phyloP scores from a whole-genome alignment of 2,329 filamentous ascomycete genomes.

The Cordyceps farinosa region DNA sequence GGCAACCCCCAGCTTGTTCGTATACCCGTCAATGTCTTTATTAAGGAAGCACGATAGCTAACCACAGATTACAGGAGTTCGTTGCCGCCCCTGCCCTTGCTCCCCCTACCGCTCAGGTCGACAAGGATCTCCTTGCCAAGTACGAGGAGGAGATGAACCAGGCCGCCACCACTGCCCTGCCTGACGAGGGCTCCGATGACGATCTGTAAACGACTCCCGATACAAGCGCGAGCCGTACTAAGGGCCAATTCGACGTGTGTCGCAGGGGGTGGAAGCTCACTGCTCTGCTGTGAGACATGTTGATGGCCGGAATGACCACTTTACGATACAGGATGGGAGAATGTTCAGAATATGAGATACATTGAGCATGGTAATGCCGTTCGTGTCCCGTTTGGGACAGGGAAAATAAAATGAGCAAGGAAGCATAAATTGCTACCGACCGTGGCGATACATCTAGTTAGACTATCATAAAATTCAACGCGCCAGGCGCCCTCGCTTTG shows the following conservation, averaged over 20 bases:
- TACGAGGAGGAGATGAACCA: constrained; percentile 87
- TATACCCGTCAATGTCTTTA: neutral
- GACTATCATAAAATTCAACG: constrained; percentile 14
- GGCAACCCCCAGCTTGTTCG: constrained; percentile 64
- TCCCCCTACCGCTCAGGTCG: constrained; percentile 86
- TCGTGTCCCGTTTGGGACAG: constrained; percentile 10
- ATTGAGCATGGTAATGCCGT: constrained; percentile 13
- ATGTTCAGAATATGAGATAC: constrained; percentile 11
- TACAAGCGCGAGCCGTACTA: constrained; percentile 19
- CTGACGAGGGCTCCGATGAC: constrained; percentile 86
- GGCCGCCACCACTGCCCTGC: constrained; percentile 79
- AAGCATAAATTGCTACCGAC: constrained; percentile 15
- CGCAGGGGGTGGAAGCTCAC: neutral
- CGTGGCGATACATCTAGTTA: constrained; percentile 16
- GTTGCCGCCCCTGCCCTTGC: constrained; percentile 93
- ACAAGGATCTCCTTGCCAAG: constrained; percentile 73
- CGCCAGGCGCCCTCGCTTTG: constrained; percentile 9
- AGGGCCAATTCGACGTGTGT: constrained; percentile 6
- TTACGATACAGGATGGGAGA: constrained; percentile 19
- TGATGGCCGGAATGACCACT: constrained; percentile 16
- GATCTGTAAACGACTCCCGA: constrained; percentile 48
- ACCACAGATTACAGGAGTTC: constrained; percentile 67
- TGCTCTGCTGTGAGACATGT: neutral
- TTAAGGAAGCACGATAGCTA: constrained; percentile 25
- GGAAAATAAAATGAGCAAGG: constrained; percentile 14